Evolutionary conservation across 768 basidiomycete genomes (phyloP).

Genomic region (Porphyrellus cyaneotinctus): DNA sequence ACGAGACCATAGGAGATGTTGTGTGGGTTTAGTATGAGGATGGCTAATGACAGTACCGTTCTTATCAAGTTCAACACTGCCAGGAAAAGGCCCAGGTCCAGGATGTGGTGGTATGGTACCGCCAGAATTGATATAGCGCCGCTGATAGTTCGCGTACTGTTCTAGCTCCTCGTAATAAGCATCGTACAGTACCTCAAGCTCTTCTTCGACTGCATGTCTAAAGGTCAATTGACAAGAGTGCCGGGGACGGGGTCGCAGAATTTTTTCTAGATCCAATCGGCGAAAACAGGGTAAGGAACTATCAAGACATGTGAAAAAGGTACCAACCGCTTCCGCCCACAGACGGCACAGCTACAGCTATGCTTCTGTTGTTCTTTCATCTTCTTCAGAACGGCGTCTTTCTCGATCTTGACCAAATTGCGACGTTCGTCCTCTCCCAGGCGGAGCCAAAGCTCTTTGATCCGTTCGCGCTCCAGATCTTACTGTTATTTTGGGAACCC

Average conservation of each 20-base stretch:
- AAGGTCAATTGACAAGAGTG: constrained; percentile 16
- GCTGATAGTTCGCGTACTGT: constrained; percentile 97
- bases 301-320: constrained; percentile 28
- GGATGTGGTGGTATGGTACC: constrained; percentile 88
- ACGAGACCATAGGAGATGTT: constrained; percentile 39
- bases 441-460: constrained; percentile 96
- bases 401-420: constrained; percentile 94
- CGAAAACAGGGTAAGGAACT: constrained; percentile 6
- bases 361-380: constrained; percentile 99
- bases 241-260: neutral
- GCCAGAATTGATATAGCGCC: constrained; percentile 89
- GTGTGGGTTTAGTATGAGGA: constrained; percentile 28
- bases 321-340: constrained; percentile 92
- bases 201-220: constrained; percentile 97
- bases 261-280: constrained; percentile 19
- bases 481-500: constrained; percentile 49
- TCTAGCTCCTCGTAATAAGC: constrained; percentile 99
- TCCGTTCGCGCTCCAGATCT: constrained; percentile 97
- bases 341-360: constrained; percentile 92
- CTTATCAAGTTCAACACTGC: constrained; percentile 94
- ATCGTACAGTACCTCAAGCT: constrained; percentile 99
- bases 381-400: constrained; percentile 94
- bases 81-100: constrained; percentile 97
- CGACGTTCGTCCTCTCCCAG: constrained; percentile 89
- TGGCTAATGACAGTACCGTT: constrained; percentile 65